Conservation (phyloP, 805 yeast genomes). For the Dipodascopsis uninucleata region DNA sequence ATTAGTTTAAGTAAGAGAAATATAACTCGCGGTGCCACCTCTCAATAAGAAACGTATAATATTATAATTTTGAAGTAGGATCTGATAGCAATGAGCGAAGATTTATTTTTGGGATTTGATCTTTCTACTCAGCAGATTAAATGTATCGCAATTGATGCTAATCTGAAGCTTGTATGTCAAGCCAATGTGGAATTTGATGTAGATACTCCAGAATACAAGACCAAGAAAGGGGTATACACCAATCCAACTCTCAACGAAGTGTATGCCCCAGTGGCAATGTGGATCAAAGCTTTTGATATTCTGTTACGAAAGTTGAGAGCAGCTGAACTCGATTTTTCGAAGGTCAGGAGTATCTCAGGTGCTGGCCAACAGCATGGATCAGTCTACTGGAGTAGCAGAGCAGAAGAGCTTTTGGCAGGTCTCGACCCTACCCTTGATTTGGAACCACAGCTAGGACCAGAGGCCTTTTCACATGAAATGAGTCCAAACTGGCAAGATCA, state of each 20-base stretch:
- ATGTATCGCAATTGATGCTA: slow-evolving; percentile 58
- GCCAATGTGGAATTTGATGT: slow-evolving; percentile 70
- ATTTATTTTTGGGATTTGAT: slow-evolving; percentile 67
- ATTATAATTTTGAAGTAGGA: neutral
- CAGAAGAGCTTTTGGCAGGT: slow-evolving; percentile 41
- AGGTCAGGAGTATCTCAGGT: slow-evolving; percentile 69
- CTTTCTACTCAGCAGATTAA: slow-evolving; percentile 87
- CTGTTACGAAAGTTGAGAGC: slow-evolving; percentile 50
- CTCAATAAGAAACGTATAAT: neutral
- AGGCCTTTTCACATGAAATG: slow-evolving; percentile 56
- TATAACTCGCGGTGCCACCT: neutral
- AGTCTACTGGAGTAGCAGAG: slow-evolving; percentile 65
- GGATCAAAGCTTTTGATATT: slow-evolving; percentile 78
- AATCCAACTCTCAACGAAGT: slow-evolving; percentile 56
- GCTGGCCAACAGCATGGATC: slow-evolving; percentile 94
- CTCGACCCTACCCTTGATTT: slow-evolving; percentile 41
- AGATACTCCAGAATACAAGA: slow-evolving; percentile 56
- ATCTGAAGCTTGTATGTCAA: slow-evolving; percentile 51
- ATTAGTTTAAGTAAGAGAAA: too few relatives aligned
- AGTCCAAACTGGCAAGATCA: slow-evolving; percentile 97
- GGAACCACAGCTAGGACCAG: slow-evolving; percentile 44
- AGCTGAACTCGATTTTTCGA: slow-evolving; percentile 50
- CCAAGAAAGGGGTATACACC: slow-evolving; percentile 69
- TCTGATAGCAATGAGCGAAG: neutral
- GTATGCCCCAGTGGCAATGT: slow-evolving; percentile 80